Conservation (phyloP, 2,329 filamentous ascomycete genomes). For the Tympanopsis confertula region DNA sequence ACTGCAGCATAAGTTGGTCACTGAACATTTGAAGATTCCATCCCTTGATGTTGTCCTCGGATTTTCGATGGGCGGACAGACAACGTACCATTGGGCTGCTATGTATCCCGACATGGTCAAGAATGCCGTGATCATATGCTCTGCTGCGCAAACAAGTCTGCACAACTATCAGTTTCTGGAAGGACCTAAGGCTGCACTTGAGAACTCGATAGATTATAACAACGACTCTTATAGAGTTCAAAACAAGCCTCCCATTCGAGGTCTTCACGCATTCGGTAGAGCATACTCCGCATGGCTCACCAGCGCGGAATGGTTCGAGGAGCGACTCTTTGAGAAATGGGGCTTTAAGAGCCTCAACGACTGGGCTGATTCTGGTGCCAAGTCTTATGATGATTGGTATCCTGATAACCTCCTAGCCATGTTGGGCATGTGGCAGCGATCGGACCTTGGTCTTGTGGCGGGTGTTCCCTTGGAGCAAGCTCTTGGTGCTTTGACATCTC, state of each 20-base stretch:
- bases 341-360: conserved; percentile 22
- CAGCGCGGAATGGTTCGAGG: conserved; percentile 30
- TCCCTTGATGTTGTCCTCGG: conserved; percentile 27
- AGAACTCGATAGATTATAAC: conserved; percentile 25
- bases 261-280: conserved; percentile 28
- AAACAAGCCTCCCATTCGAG: conserved; percentile 18
- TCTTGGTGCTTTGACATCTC: conserved; percentile 48
- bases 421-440: conserved; percentile 31
- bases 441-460: conserved; percentile 22
- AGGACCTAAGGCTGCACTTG: conserved; percentile 28
- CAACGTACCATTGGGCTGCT: conserved; percentile 30
- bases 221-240: no score
- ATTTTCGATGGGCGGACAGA: conserved; percentile 38
- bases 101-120: conserved; percentile 28
- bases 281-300: conserved; percentile 34
- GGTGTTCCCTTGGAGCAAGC: no score
- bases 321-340: conserved; percentile 21
- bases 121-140: conserved; percentile 29
- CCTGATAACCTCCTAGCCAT: conserved; percentile 27
- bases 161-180: conserved; percentile 35
- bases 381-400: conserved; percentile 24
- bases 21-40: conserved; percentile 17
- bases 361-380: conserved; percentile 17
- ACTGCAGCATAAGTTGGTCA: conserved; percentile 25
- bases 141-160: conserved; percentile 28